Conservation (phyloP, 2,329 filamentous ascomycete species). For the Emergomyces pasteurianus region DNA sequence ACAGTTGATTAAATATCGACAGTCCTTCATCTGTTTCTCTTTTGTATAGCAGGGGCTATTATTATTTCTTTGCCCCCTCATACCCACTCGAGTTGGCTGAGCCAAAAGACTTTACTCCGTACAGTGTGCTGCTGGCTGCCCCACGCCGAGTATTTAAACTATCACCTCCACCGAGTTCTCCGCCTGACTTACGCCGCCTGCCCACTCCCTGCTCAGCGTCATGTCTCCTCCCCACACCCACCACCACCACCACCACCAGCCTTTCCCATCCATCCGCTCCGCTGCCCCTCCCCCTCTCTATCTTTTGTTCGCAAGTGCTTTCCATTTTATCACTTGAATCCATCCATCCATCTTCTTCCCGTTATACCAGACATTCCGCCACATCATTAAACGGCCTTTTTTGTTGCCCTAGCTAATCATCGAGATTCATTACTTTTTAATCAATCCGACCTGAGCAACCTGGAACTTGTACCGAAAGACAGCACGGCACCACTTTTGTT, state of each 20-base stretch:
- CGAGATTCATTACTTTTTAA: not conserved
- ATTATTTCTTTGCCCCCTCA: too few relatives aligned
- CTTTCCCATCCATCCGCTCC: not conserved
- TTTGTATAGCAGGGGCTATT: too few relatives aligned
- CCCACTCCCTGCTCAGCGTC: not conserved
- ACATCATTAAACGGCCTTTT: not conserved
- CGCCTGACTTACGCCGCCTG: not conserved
- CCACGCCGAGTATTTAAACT: not conserved
- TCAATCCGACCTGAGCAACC: not conserved
- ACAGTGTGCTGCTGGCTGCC: not conserved
- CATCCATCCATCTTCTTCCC: not conserved
- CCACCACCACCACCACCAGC: not conserved
- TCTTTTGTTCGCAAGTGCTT: slow-evolving; percentile 2
- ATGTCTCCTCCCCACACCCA: not conserved
- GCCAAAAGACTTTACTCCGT: not conserved
- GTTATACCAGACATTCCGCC: not conserved
- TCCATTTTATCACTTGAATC: not conserved
- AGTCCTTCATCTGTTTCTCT: too few relatives aligned
- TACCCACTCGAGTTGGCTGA: not conserved
- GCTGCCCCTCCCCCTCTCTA: slow-evolving; percentile 4
- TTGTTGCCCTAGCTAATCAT: too few relatives aligned
- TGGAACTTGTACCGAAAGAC: not conserved
- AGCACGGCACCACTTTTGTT: not conserved
- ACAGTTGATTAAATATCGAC: not conserved
- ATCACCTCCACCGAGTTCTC: not conserved